A percentile compares a stretch with the other conserved stretches of the same genome.
These are phyloP conservation scores for Didymella sp. DNA, from an alignment of 2,329 filamentous ascomycete genomes.

Conservation along the genomic window DNA sequence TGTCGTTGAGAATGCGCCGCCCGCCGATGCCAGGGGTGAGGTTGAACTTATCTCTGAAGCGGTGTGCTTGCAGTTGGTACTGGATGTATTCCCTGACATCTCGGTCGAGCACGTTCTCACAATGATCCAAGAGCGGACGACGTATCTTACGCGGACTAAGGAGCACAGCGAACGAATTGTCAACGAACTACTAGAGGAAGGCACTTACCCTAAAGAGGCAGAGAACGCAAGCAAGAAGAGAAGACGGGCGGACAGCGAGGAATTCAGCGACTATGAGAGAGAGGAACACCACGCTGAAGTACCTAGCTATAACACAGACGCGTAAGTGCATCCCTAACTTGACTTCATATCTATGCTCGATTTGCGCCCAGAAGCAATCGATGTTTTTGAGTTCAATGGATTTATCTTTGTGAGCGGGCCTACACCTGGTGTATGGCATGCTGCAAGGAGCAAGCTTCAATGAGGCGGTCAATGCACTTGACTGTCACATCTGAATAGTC, in stretches of 20 bases:
- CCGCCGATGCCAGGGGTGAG: background rate
- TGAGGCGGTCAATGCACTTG: background rate
- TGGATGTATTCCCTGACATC: constrained; percentile 46
- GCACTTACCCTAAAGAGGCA: constrained; percentile 45
- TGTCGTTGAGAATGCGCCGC: background rate
- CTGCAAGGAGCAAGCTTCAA: background rate
- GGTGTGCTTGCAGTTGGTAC: constrained; percentile 41
- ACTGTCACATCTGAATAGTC: background rate
- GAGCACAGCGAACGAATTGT: constrained; percentile 40
- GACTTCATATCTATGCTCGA: background rate
- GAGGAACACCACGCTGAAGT: constrained; percentile 21
- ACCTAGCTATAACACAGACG: constrained; percentile 30
- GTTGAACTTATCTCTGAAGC: constrained; percentile 29
- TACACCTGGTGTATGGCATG: background rate
- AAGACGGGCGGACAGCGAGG: constrained; percentile 36
- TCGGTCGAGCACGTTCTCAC: constrained; percentile 40
- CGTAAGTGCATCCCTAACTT: constrained; percentile 41
- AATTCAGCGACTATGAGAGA: constrained; percentile 33
- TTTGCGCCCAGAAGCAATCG: background rate
- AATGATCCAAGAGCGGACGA: constrained; percentile 34
- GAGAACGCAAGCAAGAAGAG: constrained; percentile 38
- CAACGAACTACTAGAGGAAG: constrained; percentile 40
- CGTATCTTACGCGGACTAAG: constrained; percentile 31
- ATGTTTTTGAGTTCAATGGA: background rate
- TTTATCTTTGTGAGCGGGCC: background rate